Conservation (phyloP, 345 rosid genomes). For the Aethionema arabicum region DNA sequence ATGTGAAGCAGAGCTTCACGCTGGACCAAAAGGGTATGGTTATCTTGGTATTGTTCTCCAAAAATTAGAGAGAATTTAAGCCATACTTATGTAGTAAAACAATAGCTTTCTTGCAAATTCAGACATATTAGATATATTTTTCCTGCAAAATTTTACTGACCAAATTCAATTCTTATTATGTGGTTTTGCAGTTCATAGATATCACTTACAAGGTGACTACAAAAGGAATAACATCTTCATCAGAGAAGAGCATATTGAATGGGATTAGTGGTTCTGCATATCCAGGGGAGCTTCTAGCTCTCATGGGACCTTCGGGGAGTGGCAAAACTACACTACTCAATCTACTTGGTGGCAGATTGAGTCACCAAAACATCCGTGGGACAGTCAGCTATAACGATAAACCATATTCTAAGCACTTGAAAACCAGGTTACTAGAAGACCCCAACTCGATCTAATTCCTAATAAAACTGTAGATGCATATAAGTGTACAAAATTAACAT, state of each 20-base stretch:
- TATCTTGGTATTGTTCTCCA: conserved; percentile 25
- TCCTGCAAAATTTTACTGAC: conserved; percentile 15
- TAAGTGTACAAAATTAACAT: conserved; percentile 9
- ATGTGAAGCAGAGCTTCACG: conserved; percentile 41
- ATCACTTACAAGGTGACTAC: conserved; percentile 68
- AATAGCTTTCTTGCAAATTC: conserved; percentile 11
- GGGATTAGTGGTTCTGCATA: conserved; percentile 75
- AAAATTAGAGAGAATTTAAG: conserved; percentile 23
- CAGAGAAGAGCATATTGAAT: conserved; percentile 67
- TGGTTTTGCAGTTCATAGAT: conserved; percentile 65
- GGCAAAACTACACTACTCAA: conserved; percentile 83
- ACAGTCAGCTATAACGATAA: conserved; percentile 72
- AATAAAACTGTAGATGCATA: conserved; percentile 9
- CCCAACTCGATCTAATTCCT: neutral
- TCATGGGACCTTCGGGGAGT: conserved; percentile 98
- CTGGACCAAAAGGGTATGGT: conserved; percentile 62
- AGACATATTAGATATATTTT: neutral
- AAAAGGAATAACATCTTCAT: conserved; percentile 50
- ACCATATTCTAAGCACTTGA: conserved; percentile 68
- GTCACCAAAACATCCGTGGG: conserved; percentile 50
- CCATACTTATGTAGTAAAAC: neutral
- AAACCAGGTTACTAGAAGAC: conserved; percentile 62
- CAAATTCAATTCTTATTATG: neutral
- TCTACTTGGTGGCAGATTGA: conserved; percentile 70
- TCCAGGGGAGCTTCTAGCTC: conserved; percentile 91